A percentile compares a stretch with the other conserved stretches of the same genome.
Conservation (phyloP, 805 yeast genomes). For the Hanseniaspora lachancei region DNA sequence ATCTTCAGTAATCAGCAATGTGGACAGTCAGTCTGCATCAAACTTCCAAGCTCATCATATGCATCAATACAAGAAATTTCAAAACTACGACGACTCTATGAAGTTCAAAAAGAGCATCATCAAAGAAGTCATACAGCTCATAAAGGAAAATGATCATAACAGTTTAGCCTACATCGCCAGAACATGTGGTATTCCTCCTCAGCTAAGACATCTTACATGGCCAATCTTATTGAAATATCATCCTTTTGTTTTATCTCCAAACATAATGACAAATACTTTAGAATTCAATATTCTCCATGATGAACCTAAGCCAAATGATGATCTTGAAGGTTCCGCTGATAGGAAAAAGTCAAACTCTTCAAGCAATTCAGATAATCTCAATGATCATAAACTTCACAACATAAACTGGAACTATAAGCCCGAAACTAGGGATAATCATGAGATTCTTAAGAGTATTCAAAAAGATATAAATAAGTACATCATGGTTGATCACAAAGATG, state of each 20-base stretch:
- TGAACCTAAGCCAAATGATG: not conserved
- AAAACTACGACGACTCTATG: slow-evolving; percentile 11
- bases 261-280: slow-evolving; percentile 45
- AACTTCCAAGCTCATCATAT: slow-evolving; percentile 5
- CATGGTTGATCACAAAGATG: slow-evolving; percentile 27
- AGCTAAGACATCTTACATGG: slow-evolving; percentile 68
- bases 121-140: slow-evolving; percentile 41
- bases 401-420: slow-evolving; percentile 12
- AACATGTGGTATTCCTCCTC: slow-evolving; percentile 75
- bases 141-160: slow-evolving; percentile 50
- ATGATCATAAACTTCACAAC: slow-evolving; percentile 21
- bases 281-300: slow-evolving; percentile 13
- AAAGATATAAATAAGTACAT: slow-evolving; percentile 53
- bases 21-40: not conserved
- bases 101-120: slow-evolving; percentile 30
- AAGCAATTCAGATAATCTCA: slow-evolving; percentile 22
- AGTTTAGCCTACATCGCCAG: slow-evolving; percentile 71
- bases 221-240: slow-evolving; percentile 69
- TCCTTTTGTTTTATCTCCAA: slow-evolving; percentile 72
- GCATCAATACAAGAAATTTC: slow-evolving; percentile 11
- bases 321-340: not conserved
- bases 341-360: slow-evolving; percentile 1
- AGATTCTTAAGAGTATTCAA: slow-evolving; percentile 30
- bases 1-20: not conserved
- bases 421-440: slow-evolving; percentile 17